Evolutionary conservation across 768 basidiomycete species (phyloP), one percentile per base, ranked within the genome.

Genomic region (Tylopilus plumbeoviolaceoides): DNA sequence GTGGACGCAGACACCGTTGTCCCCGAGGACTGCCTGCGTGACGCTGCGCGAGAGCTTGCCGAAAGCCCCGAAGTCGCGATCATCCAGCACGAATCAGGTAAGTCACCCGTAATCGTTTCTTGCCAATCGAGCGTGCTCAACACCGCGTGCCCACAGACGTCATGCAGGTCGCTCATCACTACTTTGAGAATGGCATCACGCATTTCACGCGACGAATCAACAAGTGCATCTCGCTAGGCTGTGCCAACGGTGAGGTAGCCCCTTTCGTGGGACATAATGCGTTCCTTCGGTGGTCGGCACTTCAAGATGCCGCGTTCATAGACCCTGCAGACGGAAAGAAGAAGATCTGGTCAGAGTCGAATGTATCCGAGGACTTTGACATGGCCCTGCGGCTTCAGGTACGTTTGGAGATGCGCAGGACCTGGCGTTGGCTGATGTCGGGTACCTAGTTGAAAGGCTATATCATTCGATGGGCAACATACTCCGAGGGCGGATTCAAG

Each of bases 191-290:
- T 58, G 90, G 89, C 11, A 90, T 95, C 59, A 82, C 93, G 7
- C 84, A 89, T 64, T 95, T 95, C 69, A 95, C 93, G 6, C 82
- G 85, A 10, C 80, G 91, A 15, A 91, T 95, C 72, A 92, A 95
- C 71, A 83, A 83, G 66, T 82, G 79, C 61, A 91, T 91, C 47
- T 89, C 88, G 0, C 77, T 91, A 72, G 82, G 82, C 7, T 84
- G 82, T 61, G 81, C 89, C 0, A 91, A 91, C 59, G 89, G 89
- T 14, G 88, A 91, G 63, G 78, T 90, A 0, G 67, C 67, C 3
- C 89, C 89, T 4, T 91, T 91, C 58, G 89, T 91, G 31, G 89
- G 89, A 2, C 90, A 92, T 65, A 91, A 93, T 54, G 90, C 91
- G 8, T 95, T 95, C 71, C 74, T 95, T 40, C 82, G 91, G 21